Evolutionary conservation across 2,329 filamentous ascomycete species (phyloP).

Genomic region (Fusarium xylarioides): DNA sequence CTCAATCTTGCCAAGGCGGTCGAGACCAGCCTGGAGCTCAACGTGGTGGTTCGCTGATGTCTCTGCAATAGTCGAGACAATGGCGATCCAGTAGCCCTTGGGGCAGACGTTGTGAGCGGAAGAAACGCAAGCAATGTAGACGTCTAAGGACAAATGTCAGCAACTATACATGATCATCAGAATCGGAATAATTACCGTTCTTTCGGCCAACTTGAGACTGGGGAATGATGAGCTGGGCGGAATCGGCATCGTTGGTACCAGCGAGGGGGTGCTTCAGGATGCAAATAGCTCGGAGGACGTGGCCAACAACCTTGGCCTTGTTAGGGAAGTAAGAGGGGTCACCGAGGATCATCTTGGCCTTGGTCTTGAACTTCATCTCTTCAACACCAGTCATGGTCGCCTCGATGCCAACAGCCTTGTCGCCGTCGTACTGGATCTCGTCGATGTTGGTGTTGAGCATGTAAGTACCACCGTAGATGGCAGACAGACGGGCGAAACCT

Average conservation of each 20-base stretch:
- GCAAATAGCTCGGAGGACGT: slow-evolving; percentile 96
- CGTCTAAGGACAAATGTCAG: slow-evolving; percentile 65
- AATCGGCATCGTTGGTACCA: slow-evolving; percentile 89
- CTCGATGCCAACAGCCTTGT: slow-evolving; percentile 94
- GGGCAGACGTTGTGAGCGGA: slow-evolving; percentile 98
- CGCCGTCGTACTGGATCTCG: slow-evolving; percentile 84
- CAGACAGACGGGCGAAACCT: slow-evolving; percentile 94
- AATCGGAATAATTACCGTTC: slow-evolving; percentile 71
- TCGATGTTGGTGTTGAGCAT: slow-evolving; percentile 98
- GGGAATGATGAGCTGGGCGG: slow-evolving; percentile 94
- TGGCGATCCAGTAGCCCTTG: slow-evolving; percentile 98
- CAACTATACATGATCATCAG: background rate
- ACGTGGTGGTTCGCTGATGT: slow-evolving; percentile 91
- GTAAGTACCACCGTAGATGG: slow-evolving; percentile 98
- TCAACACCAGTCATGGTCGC: slow-evolving; percentile 93
- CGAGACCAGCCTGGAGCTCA: slow-evolving; percentile 90
- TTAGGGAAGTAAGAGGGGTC: slow-evolving; percentile 96
- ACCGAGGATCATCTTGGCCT: slow-evolving; percentile 93
- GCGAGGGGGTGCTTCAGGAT: slow-evolving; percentile 95
- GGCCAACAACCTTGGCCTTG: slow-evolving; percentile 87
- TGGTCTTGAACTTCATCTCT: slow-evolving; percentile 95
- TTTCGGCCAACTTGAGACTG: slow-evolving; percentile 97
- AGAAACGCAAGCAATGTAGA: slow-evolving; percentile 96
- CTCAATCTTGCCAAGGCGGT: slow-evolving; percentile 91
- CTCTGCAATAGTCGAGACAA: slow-evolving; percentile 97